Percentiles rank a stretch among this genome's conserved stretches.
These are phyloP conservation scores for Lomentospora prolificans DNA, from an alignment of 2,329 filamentous ascomycete genomes.

Conservation along the genomic window DNA sequence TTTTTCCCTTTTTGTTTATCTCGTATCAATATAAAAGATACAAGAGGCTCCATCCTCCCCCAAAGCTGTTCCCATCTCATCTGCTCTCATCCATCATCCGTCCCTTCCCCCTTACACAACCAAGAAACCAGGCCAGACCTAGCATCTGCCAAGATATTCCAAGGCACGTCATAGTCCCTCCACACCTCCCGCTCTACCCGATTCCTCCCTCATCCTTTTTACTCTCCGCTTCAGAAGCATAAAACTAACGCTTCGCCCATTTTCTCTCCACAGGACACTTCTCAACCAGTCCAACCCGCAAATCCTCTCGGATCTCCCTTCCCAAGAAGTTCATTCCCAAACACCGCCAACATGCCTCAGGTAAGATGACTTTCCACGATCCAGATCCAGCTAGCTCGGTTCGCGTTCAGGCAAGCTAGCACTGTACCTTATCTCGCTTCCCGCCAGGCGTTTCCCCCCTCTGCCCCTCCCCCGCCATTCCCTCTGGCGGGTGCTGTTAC, in stretches of 20 bases:
- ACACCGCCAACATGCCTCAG: slow-evolving; percentile 23
- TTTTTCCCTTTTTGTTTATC: not conserved
- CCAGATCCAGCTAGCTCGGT: not conserved
- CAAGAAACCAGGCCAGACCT: not conserved
- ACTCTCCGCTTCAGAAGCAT: not conserved
- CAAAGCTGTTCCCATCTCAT: not conserved
- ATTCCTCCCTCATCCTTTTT: slow-evolving; percentile 1
- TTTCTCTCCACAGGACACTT: not conserved
- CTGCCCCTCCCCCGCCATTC: not conserved
- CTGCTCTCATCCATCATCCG: not conserved
- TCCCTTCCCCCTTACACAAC: not conserved
- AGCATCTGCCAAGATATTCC: not conserved
- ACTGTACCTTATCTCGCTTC: slow-evolving; percentile 2
- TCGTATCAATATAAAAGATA: slow-evolving; percentile 4
- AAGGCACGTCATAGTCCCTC: slow-evolving; percentile 4
- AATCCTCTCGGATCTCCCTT: not conserved
- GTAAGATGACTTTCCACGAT: slow-evolving; percentile 14
- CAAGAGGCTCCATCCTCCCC: not conserved
- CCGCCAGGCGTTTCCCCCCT: not conserved
- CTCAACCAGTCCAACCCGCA: not conserved
- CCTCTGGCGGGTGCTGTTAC: not conserved
- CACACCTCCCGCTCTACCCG: slow-evolving; percentile 3
- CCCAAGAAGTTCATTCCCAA: not conserved
- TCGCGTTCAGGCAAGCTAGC: not conserved
- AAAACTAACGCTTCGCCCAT: not conserved